Percentiles rank a stretch among this genome's conserved stretches.
Evolutionary conservation across 2,329 filamentous ascomycete genomes (phyloP).

Genomic region (Elsinoe ampelina): DNA sequence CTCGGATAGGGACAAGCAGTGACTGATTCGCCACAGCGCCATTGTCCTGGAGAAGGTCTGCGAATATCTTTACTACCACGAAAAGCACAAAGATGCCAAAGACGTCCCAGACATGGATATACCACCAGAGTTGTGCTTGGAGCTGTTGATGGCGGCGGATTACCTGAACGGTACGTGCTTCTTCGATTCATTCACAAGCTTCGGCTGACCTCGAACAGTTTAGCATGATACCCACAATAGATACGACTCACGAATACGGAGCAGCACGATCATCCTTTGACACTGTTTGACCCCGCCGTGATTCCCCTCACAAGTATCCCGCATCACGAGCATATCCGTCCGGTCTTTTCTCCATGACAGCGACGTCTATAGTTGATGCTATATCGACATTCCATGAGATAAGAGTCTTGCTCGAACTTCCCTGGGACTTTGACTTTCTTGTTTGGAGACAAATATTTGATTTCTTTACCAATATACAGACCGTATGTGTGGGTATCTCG

Average conservation of each 20-base stretch:
- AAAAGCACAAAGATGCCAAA: constrained; percentile 59
- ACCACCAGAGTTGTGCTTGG: constrained; percentile 66
- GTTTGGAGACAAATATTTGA: background rate
- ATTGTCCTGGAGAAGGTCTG: constrained; percentile 69
- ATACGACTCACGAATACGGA: background rate
- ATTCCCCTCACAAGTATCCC: background rate
- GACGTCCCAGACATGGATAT: constrained; percentile 76
- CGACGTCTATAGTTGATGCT: constrained; percentile 20
- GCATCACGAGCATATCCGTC: constrained; percentile 20
- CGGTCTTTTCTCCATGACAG: constrained; percentile 17
- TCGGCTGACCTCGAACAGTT: constrained; percentile 11
- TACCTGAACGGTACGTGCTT: constrained; percentile 53
- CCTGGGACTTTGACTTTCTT: background rate
- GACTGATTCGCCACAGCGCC: constrained; percentile 41
- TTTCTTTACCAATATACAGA: background rate
- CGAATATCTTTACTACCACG: constrained; percentile 77
- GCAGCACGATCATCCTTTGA: background rate
- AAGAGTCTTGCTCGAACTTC: background rate
- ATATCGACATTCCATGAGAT: constrained; percentile 14
- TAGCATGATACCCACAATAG: constrained; percentile 14
- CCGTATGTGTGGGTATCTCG: background rate
- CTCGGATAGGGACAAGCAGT: no score
- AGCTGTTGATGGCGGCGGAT: constrained; percentile 68
- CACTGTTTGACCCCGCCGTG: no score
- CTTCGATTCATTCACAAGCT: background rate